phyloP scores from a whole-genome alignment of 2,329 filamentous ascomycete species.

The Fusarium mundagurra region DNA sequence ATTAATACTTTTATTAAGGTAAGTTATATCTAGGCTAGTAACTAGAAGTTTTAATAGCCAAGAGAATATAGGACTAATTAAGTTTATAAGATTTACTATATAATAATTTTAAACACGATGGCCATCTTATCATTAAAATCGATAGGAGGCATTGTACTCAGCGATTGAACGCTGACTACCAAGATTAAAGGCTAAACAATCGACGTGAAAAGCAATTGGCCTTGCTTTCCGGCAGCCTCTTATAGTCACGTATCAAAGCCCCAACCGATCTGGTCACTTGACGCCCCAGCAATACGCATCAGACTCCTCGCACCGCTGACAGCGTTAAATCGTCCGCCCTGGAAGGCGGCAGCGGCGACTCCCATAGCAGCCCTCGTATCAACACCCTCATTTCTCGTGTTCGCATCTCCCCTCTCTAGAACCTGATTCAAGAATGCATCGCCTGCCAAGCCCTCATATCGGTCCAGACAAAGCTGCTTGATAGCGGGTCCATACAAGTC shows the following conservation, averaged over 20 bases:
- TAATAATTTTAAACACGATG: too few relatives aligned
- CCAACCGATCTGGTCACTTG: conserved; percentile 33
- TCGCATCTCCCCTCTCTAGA: conserved; percentile 11
- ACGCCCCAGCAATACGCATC: conserved; percentile 21
- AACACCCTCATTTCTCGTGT: not conserved
- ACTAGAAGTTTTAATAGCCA: too few relatives aligned
- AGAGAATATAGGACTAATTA: too few relatives aligned
- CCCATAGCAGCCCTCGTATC: conserved; percentile 19
- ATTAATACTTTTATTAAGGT: too few relatives aligned
- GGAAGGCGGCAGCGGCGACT: conserved; percentile 29
- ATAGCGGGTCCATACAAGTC: conserved; percentile 25
- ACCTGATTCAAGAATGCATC: conserved; percentile 30
- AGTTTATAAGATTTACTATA: too few relatives aligned
- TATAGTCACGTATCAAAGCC: conserved; percentile 31
- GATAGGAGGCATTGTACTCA: not conserved
- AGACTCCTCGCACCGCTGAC: conserved; percentile 12
- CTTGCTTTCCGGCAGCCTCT: not conserved
- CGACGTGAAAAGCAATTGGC: rapidly evolving
- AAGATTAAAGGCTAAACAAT: not conserved
- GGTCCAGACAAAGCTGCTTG: conserved; percentile 29
- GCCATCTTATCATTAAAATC: too few relatives aligned
- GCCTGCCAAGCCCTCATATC: conserved; percentile 32
- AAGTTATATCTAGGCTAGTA: too few relatives aligned
- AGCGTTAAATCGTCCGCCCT: conserved; percentile 21
- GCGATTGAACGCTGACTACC: not conserved